Evolutionary conservation across 106 monocot genomes (phyloP).

Genomic region (Dactylorhiza incarnata): DNA sequence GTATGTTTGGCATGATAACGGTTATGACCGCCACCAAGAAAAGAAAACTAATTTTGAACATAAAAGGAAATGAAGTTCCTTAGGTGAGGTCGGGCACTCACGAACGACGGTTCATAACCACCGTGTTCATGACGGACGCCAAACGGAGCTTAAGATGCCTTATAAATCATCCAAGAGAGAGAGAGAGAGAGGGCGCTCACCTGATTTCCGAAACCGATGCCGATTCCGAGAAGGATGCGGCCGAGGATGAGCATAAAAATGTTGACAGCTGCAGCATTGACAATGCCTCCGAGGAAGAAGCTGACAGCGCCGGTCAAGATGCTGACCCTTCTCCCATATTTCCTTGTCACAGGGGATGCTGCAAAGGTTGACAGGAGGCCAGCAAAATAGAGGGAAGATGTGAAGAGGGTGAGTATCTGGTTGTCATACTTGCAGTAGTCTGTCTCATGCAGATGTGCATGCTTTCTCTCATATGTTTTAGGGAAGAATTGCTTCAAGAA

Average conservation of each 20-base stretch:
- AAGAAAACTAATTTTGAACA: too few species aligned
- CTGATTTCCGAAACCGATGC: conserved; percentile 56
- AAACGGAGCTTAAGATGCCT: too few species aligned
- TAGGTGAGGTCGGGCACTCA: too few species aligned
- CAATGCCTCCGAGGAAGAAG: conserved; percentile 39
- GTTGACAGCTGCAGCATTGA: conserved; percentile 42
- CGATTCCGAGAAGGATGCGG: conserved; percentile 47
- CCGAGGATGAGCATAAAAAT: conserved; percentile 52
- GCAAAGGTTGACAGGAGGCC: conserved; percentile 53
- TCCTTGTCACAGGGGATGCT: conserved; percentile 44
- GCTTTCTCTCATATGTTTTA: conserved; percentile 30
- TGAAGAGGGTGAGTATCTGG: conserved; percentile 64
- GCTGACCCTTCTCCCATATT: conserved; percentile 34
- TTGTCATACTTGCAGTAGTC: conserved; percentile 67
- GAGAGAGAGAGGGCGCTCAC: conserved; percentile 8
- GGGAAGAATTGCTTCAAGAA: conserved; percentile 62
- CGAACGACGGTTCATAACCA: too few species aligned
- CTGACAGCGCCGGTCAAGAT: conserved; percentile 40
- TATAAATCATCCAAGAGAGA: background rate
- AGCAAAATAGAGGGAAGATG: conserved; percentile 53
- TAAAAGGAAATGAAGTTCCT: too few species aligned
- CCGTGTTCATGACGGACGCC: too few species aligned
- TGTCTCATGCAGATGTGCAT: conserved; percentile 34
- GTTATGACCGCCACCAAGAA: too few species aligned
- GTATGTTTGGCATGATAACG: too few species aligned